Evolutionary conservation across 2,329 filamentous ascomycete genomes (phyloP).

Genomic region (Penicillium sp.): DNA sequence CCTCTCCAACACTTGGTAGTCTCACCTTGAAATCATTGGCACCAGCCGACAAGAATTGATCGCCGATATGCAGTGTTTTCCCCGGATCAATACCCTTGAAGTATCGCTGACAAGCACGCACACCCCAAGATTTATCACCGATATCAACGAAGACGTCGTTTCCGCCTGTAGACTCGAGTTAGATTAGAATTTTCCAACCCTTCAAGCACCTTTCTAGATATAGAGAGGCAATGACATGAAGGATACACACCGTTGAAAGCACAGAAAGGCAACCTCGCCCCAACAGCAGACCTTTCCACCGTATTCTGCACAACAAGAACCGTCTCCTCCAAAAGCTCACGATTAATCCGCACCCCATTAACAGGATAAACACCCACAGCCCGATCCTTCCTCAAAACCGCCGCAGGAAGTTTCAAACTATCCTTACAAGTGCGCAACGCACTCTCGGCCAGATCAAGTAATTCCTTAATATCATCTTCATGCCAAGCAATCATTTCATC

Average conservation of each 20-base stretch:
- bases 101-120: slow-evolving; percentile 87
- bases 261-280: slow-evolving; percentile 79
- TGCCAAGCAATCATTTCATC: slow-evolving; percentile 57
- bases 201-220: neutral
- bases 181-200: neutral
- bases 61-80: slow-evolving; percentile 88
- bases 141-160: slow-evolving; percentile 99
- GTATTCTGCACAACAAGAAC: slow-evolving; percentile 93
- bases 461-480: slow-evolving; percentile 71
- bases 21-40: slow-evolving; percentile 92
- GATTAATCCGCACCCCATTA: slow-evolving; percentile 69
- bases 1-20: neutral
- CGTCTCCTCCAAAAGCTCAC: slow-evolving; percentile 93
- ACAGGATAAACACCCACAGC: slow-evolving; percentile 77
- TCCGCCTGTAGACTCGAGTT: slow-evolving; percentile 62
- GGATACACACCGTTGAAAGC: slow-evolving; percentile 77
- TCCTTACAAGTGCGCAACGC: slow-evolving; percentile 81
- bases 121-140: slow-evolving; percentile 96
- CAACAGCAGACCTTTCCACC: slow-evolving; percentile 77
- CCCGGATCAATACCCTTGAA: slow-evolving; percentile 77
- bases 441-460: slow-evolving; percentile 88
- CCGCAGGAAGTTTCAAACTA: slow-evolving; percentile 77
- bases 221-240: neutral
- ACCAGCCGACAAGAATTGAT: slow-evolving; percentile 93
- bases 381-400: slow-evolving; percentile 83